A percentile compares a stretch with the other conserved stretches of the same genome.
phyloP scores from a whole-genome alignment of 164 flowering plant species.

The Tetrastigma voinierianum region DNA sequence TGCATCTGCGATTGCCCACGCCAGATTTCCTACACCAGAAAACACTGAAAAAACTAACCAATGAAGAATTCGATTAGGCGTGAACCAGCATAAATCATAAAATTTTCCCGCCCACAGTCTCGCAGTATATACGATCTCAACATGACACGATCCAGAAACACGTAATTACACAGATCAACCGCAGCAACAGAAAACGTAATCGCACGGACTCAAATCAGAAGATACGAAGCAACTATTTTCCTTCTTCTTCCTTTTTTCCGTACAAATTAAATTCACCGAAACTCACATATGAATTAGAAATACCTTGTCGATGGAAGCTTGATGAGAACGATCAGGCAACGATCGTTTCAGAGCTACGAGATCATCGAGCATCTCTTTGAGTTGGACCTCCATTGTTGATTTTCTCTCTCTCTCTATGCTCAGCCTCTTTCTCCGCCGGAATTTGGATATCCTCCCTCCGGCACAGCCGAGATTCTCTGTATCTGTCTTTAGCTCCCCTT shows the following conservation, averaged over 20 bases:
- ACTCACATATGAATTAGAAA: background rate
- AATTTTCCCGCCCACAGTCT: background rate
- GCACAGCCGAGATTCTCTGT: no score
- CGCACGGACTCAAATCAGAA: no score
- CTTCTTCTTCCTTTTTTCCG: no score
- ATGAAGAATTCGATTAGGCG: no score
- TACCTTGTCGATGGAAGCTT: conserved; percentile 51
- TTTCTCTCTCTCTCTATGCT: background rate
- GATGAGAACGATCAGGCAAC: conserved; percentile 42
- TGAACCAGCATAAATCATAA: background rate
- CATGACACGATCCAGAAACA: background rate
- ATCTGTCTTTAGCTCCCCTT: no score
- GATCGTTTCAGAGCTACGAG: conserved; percentile 51
- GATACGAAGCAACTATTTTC: no score
- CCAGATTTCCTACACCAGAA: no score
- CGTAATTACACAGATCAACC: background rate
- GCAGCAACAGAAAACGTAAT: no score
- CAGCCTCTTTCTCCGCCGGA: background rate
- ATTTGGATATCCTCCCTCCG: background rate
- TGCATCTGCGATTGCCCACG: no score
- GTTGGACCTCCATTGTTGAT: conserved; percentile 67
- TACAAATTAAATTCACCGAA: background rate
- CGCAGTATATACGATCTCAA: background rate
- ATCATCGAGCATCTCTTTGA: conserved; percentile 53
- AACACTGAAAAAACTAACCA: no score